phyloP scores from a whole-genome alignment of 129 eudicot species.

The Apium graveolens region DNA sequence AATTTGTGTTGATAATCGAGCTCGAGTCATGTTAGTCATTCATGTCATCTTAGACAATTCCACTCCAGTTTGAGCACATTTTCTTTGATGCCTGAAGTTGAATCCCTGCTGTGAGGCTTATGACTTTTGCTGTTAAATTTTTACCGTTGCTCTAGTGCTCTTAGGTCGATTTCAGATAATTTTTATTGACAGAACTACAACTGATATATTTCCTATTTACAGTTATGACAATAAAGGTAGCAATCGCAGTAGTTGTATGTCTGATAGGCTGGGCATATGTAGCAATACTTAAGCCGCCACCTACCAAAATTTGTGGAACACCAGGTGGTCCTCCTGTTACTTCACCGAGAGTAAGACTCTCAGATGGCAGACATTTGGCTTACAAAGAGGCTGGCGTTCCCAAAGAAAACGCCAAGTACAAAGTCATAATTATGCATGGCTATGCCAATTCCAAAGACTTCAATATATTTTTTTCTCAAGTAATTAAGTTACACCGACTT shows the following conservation, averaged over 20 bases:
- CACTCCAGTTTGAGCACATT: background rate
- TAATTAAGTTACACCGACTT: constrained; percentile 14
- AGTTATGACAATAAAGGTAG: constrained; percentile 55
- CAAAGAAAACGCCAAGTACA: constrained; percentile 52
- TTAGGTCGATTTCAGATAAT: background rate
- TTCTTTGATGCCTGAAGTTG: background rate
- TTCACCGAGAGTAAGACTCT: constrained; percentile 57
- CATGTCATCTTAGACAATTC: background rate
- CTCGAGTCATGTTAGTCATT: too few species aligned
- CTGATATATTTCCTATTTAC: background rate
- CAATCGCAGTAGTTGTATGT: constrained; percentile 32
- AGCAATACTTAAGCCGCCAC: constrained; percentile 40
- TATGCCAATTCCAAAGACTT: constrained; percentile 59
- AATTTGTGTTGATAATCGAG: background rate
- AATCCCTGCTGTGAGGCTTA: background rate
- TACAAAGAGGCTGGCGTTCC: constrained; percentile 57
- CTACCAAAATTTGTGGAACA: constrained; percentile 55
- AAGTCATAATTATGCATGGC: constrained; percentile 61
- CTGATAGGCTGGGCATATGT: constrained; percentile 42
- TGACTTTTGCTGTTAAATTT: background rate
- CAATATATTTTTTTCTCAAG: constrained; percentile 42
- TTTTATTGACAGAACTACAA: background rate
- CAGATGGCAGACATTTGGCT: constrained; percentile 70
- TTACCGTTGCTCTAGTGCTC: background rate
- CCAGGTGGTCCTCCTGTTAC: constrained; percentile 79